Evolutionary conservation across 169 alveolate genomes (phyloP).

Genomic region (Eimeria maxima): DNA sequence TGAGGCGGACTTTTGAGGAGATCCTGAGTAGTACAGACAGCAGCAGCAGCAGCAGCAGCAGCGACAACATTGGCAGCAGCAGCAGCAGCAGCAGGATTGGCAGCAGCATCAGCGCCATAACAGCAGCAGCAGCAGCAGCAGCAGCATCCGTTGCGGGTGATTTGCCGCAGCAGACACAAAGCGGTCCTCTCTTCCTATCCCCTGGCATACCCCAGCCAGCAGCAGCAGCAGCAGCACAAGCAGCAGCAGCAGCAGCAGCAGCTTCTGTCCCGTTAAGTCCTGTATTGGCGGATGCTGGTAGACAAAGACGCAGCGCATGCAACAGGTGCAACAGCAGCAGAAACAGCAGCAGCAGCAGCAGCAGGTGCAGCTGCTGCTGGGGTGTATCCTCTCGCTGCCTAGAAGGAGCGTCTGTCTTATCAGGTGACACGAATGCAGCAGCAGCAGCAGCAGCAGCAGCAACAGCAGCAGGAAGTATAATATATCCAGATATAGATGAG

Average conservation of each 20-base stretch:
- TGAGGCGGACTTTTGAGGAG: neutral
- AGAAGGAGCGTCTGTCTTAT: too few relatives aligned
- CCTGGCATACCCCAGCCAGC: neutral
- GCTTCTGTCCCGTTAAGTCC: neutral
- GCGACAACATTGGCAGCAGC: too few relatives aligned
- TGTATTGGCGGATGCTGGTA: neutral
- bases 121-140: too few relatives aligned
- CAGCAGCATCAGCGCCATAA: too few relatives aligned
- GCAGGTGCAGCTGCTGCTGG: too few relatives aligned
- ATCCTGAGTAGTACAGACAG: neutral
- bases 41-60: too few relatives aligned
- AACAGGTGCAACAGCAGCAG: too few relatives aligned
- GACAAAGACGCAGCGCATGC: neutral
- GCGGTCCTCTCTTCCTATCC: too few relatives aligned
- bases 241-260: conserved; percentile 4
- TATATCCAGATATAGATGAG: neutral
- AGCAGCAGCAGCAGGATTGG: too few relatives aligned
- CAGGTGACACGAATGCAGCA: too few relatives aligned
- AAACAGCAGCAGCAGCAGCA: too few relatives aligned
- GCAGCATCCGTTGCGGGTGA: neutral
- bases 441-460: conserved; percentile 42
- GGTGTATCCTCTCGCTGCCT: too few relatives aligned
- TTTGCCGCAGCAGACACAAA: neutral
- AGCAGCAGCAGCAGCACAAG: conserved; percentile 1
- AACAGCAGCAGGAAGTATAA: neutral